Evolutionary conservation across 345 rosid genomes (phyloP).

Genomic region (Boechera divaricarpa): DNA sequence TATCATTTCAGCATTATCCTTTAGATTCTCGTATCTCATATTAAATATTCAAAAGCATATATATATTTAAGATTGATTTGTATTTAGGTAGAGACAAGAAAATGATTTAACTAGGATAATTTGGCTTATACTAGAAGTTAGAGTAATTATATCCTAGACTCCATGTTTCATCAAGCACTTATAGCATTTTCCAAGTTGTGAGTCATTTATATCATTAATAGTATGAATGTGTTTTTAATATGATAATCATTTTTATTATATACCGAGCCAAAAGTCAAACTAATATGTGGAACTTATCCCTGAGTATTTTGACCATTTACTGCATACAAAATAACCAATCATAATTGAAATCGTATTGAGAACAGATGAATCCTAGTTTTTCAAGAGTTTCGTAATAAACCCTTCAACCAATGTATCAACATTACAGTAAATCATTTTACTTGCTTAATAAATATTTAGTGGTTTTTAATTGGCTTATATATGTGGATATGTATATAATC

Average conservation of each 20-base stretch:
- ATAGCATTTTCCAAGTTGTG: conserved; percentile 7
- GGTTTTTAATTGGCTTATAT: neutral
- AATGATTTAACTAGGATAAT: conserved; percentile 8
- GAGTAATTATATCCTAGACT: neutral
- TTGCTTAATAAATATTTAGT: neutral
- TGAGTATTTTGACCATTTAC: too few relatives aligned
- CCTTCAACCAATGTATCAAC: neutral
- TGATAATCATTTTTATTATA: too few relatives aligned
- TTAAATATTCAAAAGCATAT: neutral
- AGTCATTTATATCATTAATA: neutral
- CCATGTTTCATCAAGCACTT: conserved; percentile 16
- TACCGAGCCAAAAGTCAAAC: too few relatives aligned
- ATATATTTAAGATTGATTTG: neutral
- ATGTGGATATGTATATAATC: neutral
- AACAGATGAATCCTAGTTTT: too few relatives aligned
- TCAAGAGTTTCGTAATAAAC: too few relatives aligned
- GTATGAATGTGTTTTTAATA: too few relatives aligned
- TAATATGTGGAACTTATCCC: too few relatives aligned
- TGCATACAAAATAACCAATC: too few relatives aligned
- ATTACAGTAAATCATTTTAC: neutral
- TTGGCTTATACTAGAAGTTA: neutral
- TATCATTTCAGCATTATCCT: conserved; percentile 11
- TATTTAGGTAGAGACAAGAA: conserved; percentile 8
- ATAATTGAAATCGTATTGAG: too few relatives aligned
- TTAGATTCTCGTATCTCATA: conserved; percentile 20